Base-by-base conservation (phyloP, 768 basidiomycete species). In the Xerocomellus intermedius region DNA sequence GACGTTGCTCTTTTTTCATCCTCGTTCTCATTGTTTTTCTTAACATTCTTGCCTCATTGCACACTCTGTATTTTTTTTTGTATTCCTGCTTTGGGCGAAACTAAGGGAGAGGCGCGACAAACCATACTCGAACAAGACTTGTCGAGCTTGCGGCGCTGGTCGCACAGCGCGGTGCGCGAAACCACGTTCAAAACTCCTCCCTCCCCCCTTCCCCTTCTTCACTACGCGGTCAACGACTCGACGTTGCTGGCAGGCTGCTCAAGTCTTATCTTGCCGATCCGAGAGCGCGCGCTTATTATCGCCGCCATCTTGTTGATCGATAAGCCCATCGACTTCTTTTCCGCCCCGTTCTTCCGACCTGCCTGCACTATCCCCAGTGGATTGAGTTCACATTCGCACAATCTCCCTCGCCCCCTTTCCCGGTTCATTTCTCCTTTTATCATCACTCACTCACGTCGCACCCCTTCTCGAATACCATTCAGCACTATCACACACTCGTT, bases 241-340 rank as follows among this genome's bases (percentile, higher is more conserved):
- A 75, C 39, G 73, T 71, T 62, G 70, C 68, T 67, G 74, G 73
- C 70, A 67, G 68, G 70, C 62, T 65, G 47, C 55, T 54, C 57
- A 69, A 65, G 59, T 59, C 56, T 54, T 59, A 61, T 57, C 58
- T 54, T 50, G 57, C 64, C 65, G 61, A 68, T 76, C 76, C 68
- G 74, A 73, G 70, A 59, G 57, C 44, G 64, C 57, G 52, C 56
- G 62, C 59, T 67, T 63, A 55, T 57, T 60, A 64, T 65, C 61
- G 55, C 56, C 66, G 62, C 50, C 47, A 59, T 72, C 73, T 78
- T 70, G 77, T 76, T 70, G 77, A 79, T 79, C 74, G 75, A 78
- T 79, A 67, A 71, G 47, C 52, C 36, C 36, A 65, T 64, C 65
- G 68, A 62, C 66, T 58, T 64, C 64, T 56, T 62, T 66, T 63